A percentile compares a stretch with the other conserved stretches of the same genome.
Evolutionary conservation across 2,329 filamentous ascomycete species (phyloP).

Genomic region (Xylaria sp.): DNA sequence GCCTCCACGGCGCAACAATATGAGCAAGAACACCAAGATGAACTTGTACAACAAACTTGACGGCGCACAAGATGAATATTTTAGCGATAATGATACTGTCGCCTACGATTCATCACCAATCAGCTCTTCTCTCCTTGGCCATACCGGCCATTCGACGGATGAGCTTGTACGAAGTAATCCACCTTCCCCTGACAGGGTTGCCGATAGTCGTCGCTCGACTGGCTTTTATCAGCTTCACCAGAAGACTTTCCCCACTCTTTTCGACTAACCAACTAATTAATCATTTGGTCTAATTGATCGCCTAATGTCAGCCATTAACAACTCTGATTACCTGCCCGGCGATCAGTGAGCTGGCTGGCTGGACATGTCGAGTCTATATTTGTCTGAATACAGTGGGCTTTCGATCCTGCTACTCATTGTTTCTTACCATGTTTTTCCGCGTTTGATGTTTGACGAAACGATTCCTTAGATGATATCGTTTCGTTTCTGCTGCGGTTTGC

Average conservation of each 20-base stretch:
- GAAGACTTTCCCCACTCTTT: background rate
- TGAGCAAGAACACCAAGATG: background rate
- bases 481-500: background rate
- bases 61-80: background rate
- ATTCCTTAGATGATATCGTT: background rate
- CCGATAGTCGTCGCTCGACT: conserved; percentile 23
- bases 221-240: conserved; percentile 10
- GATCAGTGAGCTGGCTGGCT: background rate
- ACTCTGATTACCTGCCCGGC: too few species aligned
- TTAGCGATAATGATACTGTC: background rate
- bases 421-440: background rate
- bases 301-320: too few species aligned
- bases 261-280: background rate
- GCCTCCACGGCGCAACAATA: background rate
- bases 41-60: conserved; percentile 3
- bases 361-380: conserved; percentile 6
- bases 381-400: conserved; percentile 1
- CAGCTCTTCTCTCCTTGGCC: conserved; percentile 36
- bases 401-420: conserved; percentile 4
- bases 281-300: background rate
- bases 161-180: conserved; percentile 10
- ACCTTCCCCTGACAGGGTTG: background rate
- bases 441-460: background rate
- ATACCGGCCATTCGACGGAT: conserved; percentile 41
- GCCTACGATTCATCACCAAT: conserved; percentile 17